phyloP scores from a whole-genome alignment of 1,284 basidiomycete species.

The Pseudozyma thailandica region DNA sequence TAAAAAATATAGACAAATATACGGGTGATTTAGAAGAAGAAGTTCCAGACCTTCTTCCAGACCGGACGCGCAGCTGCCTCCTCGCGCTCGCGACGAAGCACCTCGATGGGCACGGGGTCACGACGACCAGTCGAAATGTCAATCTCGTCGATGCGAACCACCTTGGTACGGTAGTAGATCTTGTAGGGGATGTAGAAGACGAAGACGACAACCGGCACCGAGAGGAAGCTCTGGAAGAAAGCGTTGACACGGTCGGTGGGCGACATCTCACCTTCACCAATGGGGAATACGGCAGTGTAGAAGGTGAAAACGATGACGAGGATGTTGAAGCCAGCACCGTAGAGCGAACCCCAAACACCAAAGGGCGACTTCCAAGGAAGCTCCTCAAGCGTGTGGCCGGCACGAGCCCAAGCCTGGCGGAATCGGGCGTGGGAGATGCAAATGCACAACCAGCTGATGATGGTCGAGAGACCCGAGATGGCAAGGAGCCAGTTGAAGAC shows the following conservation, averaged over 20 bases:
- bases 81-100: slow-evolving; percentile 61
- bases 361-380: slow-evolving; percentile 71
- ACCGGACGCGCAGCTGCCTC: slow-evolving; percentile 48
- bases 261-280: slow-evolving; percentile 56
- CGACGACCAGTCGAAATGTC: slow-evolving; percentile 63
- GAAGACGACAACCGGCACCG: slow-evolving; percentile 56
- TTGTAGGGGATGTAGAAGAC: slow-evolving; percentile 52
- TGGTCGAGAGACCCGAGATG: slow-evolving; percentile 71
- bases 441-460: slow-evolving; percentile 70
- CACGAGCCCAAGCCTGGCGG: slow-evolving; percentile 72
- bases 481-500: slow-evolving; percentile 71
- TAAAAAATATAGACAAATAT: too few relatives aligned
- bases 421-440: slow-evolving; percentile 72
- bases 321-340: slow-evolving; percentile 68
- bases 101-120: slow-evolving; percentile 58
- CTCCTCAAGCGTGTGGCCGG: slow-evolving; percentile 70
- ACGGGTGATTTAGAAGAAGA: slow-evolving; percentile 62
- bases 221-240: slow-evolving; percentile 71
- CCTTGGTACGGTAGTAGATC: slow-evolving; percentile 44
- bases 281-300: slow-evolving; percentile 56
- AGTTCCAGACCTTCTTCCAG: slow-evolving; percentile 51
- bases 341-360: slow-evolving; percentile 70
- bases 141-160: slow-evolving; percentile 56
- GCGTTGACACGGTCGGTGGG: slow-evolving; percentile 64
- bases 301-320: slow-evolving; percentile 52